Evolutionary conservation across 305 asterid species (phyloP).

Genomic region (Withania somnifera): DNA sequence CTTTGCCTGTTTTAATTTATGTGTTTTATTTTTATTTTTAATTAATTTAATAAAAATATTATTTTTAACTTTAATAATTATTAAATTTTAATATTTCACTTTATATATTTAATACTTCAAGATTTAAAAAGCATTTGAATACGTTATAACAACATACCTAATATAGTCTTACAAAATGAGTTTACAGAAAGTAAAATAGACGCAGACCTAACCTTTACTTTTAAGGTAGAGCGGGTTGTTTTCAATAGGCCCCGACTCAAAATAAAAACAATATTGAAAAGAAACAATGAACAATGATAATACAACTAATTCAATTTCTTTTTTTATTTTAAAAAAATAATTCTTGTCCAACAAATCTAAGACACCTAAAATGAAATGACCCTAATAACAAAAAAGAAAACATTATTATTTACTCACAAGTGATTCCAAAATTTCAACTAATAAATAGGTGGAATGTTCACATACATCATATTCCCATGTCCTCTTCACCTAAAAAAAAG

Average conservation of each 20-base stretch:
- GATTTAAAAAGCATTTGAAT: background rate
- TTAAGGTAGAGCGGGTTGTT: too few species aligned
- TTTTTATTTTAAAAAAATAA: too few species aligned
- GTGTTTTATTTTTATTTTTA: background rate
- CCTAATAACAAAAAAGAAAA: background rate
- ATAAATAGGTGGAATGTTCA: background rate
- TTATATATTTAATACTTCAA: background rate
- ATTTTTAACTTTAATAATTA: background rate
- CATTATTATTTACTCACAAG: background rate
- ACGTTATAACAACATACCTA: too few species aligned
- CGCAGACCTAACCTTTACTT: too few species aligned
- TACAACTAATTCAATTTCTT: too few species aligned
- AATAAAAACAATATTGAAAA: too few species aligned
- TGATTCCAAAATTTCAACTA: background rate
- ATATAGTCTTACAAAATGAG: too few species aligned
- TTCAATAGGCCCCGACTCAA: too few species aligned
- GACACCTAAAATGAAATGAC: background rate
- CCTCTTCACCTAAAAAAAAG: background rate
- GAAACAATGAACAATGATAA: too few species aligned
- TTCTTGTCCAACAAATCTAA: background rate
- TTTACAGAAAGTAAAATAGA: too few species aligned
- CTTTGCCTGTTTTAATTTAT: background rate
- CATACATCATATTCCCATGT: background rate
- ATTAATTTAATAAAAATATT: background rate
- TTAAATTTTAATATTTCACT: background rate